phyloP scores from a whole-genome alignment of 495 filamentous ascomycete genomes.

The Penicillium bovifimosum region DNA sequence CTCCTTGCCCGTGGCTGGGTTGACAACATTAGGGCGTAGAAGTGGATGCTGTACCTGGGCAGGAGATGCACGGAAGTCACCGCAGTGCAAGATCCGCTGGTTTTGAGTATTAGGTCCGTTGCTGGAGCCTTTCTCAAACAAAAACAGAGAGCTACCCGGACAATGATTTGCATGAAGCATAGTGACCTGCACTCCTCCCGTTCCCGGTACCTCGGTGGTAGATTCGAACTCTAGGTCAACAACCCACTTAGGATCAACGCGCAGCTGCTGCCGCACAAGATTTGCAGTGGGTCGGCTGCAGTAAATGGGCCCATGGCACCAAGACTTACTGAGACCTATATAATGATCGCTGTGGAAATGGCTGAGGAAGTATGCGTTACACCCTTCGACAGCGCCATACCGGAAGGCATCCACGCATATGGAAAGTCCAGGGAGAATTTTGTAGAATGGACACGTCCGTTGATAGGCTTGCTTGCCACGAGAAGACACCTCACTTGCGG shows the following conservation, averaged over 20 bases:
- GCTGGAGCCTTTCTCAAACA: conserved; percentile 76
- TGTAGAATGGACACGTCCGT: conserved; percentile 95
- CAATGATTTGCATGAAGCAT: conserved; percentile 98
- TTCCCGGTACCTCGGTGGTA: conserved; percentile 70
- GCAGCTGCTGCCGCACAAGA: conserved; percentile 77
- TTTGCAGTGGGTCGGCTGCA: conserved; percentile 90
- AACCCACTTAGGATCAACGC: conserved; percentile 80
- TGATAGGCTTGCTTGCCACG: conserved; percentile 86
- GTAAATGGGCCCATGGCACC: conserved; percentile 93
- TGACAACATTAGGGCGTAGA: conserved; percentile 65
- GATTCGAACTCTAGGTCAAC: conserved; percentile 82
- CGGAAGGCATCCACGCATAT: conserved; percentile 96
- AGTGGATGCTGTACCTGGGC: conserved; percentile 82
- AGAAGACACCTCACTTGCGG: conserved; percentile 68
- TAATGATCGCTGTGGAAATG: conserved; percentile 99
- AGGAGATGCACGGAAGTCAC: conserved; percentile 87
- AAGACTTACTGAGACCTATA: conserved; percentile 78
- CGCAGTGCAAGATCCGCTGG: conserved; percentile 86
- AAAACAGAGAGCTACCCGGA: conserved; percentile 86
- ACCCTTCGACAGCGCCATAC: conserved; percentile 88
- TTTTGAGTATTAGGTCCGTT: conserved; percentile 51
- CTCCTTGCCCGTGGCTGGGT: conserved; percentile 59
- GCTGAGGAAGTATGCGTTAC: conserved; percentile 92
- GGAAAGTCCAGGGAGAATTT: conserved; percentile 85
- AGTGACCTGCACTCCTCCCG: conserved; percentile 75